Evolutionary conservation across 352 stramenopile species (phyloP).

Genomic region (Albugo laibachii): DNA sequence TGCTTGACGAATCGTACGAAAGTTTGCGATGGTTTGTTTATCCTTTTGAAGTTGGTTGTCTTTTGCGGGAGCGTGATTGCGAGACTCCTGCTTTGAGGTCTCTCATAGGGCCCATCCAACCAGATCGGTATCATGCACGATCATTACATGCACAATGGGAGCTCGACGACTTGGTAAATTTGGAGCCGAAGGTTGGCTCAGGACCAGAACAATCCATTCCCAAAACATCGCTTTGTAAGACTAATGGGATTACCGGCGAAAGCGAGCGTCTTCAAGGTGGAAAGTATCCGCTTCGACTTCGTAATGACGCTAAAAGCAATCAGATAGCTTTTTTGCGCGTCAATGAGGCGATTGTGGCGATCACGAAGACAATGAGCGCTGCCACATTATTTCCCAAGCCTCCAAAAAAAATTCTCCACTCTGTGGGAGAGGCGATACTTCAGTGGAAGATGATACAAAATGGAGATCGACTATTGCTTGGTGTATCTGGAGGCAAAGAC

Average conservation of each 20-base stretch:
- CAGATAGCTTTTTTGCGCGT: constrained; percentile 2
- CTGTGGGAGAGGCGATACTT: constrained; percentile 77
- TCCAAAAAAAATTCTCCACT: constrained; percentile 60
- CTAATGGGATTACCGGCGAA: constrained; percentile 5
- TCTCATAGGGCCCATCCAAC: constrained; percentile 11
- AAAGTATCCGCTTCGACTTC: background rate
- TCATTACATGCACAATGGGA: background rate
- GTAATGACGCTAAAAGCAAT: constrained; percentile 11
- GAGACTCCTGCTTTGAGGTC: too few relatives aligned
- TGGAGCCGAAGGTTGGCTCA: background rate
- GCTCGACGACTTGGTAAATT: background rate
- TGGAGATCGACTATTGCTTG: constrained; percentile 87
- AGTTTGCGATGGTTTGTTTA: constrained; percentile 58
- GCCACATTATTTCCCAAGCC: constrained; percentile 35
- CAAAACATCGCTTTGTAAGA: background rate
- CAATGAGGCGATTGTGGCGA: constrained; percentile 16
- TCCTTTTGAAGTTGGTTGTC: constrained; percentile 24
- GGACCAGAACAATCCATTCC: constrained; percentile 1
- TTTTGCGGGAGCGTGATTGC: constrained; percentile 2
- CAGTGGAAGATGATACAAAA: constrained; percentile 94
- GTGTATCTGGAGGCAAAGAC: constrained; percentile 95
- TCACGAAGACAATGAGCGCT: constrained; percentile 21
- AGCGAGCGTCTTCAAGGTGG: background rate
- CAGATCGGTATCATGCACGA: constrained; percentile 7
- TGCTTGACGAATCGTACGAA: constrained; percentile 27